Percentiles rank a stretch among this genome's conserved stretches.
Evolutionary conservation across 2,329 filamentous ascomycete species (phyloP).

Genomic region (Arthrobotrys sinensis): DNA sequence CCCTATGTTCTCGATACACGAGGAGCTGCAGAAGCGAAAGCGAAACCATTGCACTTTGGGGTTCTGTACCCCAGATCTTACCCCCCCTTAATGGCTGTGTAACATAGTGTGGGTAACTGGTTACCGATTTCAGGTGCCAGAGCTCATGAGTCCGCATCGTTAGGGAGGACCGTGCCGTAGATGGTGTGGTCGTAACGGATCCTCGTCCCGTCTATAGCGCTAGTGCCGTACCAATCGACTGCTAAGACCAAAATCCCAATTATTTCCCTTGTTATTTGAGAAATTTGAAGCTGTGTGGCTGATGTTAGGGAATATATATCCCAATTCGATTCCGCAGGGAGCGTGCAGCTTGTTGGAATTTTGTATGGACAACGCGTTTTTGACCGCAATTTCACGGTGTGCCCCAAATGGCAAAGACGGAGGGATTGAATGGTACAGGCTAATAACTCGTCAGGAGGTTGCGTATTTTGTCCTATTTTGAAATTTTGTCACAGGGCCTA

Average conservation of each 20-base stretch:
- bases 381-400: constrained; percentile 9
- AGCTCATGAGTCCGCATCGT: constrained; percentile 1
- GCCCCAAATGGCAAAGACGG: constrained; percentile 18
- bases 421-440: not conserved
- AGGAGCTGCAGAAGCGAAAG: constrained; percentile 19
- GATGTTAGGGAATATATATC: constrained; percentile 19
- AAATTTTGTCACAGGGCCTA: not conserved
- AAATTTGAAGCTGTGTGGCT: constrained; percentile 18
- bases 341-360: constrained; percentile 21
- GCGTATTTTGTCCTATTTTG: constrained; percentile 11
- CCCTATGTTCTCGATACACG: constrained; percentile 13
- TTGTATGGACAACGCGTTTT: constrained; percentile 26
- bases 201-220: constrained; percentile 28
- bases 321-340: constrained; percentile 8
- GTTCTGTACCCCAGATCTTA: constrained; percentile 10
- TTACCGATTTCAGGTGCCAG: constrained; percentile 10
- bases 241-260: constrained; percentile 17
- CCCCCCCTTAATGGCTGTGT: not conserved
- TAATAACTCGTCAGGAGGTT: constrained; percentile 7
- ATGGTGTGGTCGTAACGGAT: constrained; percentile 18
- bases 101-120: not conserved
- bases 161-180: constrained; percentile 6
- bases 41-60: not conserved
- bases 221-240: not conserved
- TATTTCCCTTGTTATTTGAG: constrained; percentile 30